Base-by-base conservation (phyloP, 2,329 filamentous ascomycete genomes). In the Hypoxylon sp. region DNA sequence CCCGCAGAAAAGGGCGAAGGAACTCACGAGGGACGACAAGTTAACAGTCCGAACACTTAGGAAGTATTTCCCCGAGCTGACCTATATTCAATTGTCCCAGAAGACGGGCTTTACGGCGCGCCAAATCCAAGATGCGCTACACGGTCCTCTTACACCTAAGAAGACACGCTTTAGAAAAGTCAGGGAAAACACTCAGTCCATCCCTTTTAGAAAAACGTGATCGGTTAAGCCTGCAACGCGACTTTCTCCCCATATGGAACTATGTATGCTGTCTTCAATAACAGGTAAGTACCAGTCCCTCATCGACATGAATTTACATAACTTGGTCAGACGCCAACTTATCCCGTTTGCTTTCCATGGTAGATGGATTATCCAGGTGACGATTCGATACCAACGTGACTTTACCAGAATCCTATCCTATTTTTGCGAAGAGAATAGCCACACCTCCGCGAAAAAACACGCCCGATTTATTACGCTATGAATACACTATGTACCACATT, bases 71-170 rank as follows among this genome's bases (percentile, higher is more conserved):
- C 50, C 51, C 19, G 21, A n/a, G 9, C 25, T 45, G 25, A 43
- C n/a, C n/a, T 54, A 45, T 14, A 12, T 54, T 9, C 37, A 54
- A 27, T 5, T 54, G 6, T 37, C 51, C 23, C 53, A 29, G 27
- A 39, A 11, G 19, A 57, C 32, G 1, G 43, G 37, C n/a, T 39
- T 39, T 19, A 39, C 53, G 4, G 3, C 19, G 27, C 27, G 29
- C 27, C 27, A 25, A 34, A 14, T 47, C 41, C 29, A 43, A 37
- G 11, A 37, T 16, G 29, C 53, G n/a, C 23, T 50, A 12, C 51
- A 45, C 47, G 27, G 27, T 14, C 29, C 47, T 21, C 47, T 50
- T 11, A 50, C 27, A 11, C 37, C 39, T 27, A 47, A 56, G 34
- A 39, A 19, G 27, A 32, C 27, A 14, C 6, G 8, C 46, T 48